phyloP scores from a whole-genome alignment of 805 yeast species.

The Brettanomyces sp. region DNA sequence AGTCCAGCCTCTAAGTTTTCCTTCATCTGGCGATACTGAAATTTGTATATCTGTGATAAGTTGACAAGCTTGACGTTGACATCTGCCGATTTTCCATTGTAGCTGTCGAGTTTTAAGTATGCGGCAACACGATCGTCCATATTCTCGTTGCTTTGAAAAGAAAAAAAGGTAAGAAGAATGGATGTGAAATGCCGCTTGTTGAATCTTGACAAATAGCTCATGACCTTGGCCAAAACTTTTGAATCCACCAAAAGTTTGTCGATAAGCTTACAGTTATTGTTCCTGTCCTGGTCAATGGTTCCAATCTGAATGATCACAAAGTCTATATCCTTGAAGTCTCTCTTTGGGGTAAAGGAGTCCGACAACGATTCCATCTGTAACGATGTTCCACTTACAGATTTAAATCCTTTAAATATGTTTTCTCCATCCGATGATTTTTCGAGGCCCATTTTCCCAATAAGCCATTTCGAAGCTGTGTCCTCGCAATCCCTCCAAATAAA shows the following conservation, averaged over 20 bases:
- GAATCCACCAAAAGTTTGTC: conserved; percentile 6
- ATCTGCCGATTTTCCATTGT: conserved; percentile 2
- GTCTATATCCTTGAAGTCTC: conserved; percentile 30
- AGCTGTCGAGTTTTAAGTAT: conserved; percentile 3
- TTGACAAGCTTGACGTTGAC: neutral
- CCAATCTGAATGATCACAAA: conserved; percentile 49
- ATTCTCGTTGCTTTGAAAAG: conserved; percentile 1
- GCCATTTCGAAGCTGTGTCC: conserved; percentile 21
- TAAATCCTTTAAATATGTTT: neutral
- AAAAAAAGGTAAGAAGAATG: conserved; percentile 8
- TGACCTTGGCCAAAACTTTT: conserved; percentile 12
- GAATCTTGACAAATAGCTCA: conserved; percentile 13
- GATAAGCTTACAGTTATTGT: neutral
- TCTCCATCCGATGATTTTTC: conserved; percentile 12
- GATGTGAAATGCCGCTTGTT: conserved; percentile 6
- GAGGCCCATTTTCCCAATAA: conserved; percentile 9
- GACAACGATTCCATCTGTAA: conserved; percentile 36
- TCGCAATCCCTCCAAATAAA: conserved; percentile 25
- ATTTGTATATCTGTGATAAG: neutral
- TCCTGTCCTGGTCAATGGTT: conserved; percentile 11
- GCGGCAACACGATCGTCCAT: conserved; percentile 9
- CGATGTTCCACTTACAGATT: neutral
- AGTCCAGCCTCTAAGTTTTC: neutral
- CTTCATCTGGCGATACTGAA: neutral
- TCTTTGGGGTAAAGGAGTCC: conserved; percentile 26